phyloP scores from a whole-genome alignment of 805 yeast genomes.

The Cyberlindnera japonica region DNA sequence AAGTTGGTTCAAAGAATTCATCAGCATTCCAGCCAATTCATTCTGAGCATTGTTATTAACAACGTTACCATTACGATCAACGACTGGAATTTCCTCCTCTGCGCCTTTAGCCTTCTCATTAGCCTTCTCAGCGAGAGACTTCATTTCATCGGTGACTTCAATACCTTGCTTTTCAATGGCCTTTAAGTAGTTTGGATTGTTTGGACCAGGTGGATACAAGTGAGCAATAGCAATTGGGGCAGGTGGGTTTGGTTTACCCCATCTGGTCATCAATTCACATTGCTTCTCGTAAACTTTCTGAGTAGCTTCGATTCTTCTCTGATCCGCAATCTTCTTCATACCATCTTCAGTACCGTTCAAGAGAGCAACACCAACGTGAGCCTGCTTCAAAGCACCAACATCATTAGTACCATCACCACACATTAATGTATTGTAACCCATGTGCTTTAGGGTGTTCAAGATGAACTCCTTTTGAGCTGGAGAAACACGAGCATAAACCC shows the following conservation, averaged over 20 bases:
- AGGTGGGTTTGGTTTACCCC: slow-evolving; percentile 82
- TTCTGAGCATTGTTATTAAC: slow-evolving; percentile 36
- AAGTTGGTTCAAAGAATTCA: slow-evolving; percentile 50
- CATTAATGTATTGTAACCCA: slow-evolving; percentile 94
- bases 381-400: slow-evolving; percentile 98
- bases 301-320: slow-evolving; percentile 61
- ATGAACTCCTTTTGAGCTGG: slow-evolving; percentile 94
- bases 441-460: slow-evolving; percentile 72
- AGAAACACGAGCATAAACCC: slow-evolving; percentile 98
- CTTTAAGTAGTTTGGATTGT: slow-evolving; percentile 80
- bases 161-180: slow-evolving; percentile 86
- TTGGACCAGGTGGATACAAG: slow-evolving; percentile 92
- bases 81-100: slow-evolving; percentile 32
- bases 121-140: slow-evolving; percentile 53
- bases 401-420: slow-evolving; percentile 99
- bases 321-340: slow-evolving; percentile 82
- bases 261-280: slow-evolving; percentile 67
- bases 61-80: slow-evolving; percentile 28
- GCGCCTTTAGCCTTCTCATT: too few species aligned
- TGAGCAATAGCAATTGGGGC: slow-evolving; percentile 89
- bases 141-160: slow-evolving; percentile 69
- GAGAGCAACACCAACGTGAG: slow-evolving; percentile 97
- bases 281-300: slow-evolving; percentile 79
- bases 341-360: slow-evolving; percentile 96
- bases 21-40: slow-evolving; percentile 59